Base-by-base conservation (phyloP, 1,284 basidiomycete species). In the Hymenochaete sp. region DNA sequence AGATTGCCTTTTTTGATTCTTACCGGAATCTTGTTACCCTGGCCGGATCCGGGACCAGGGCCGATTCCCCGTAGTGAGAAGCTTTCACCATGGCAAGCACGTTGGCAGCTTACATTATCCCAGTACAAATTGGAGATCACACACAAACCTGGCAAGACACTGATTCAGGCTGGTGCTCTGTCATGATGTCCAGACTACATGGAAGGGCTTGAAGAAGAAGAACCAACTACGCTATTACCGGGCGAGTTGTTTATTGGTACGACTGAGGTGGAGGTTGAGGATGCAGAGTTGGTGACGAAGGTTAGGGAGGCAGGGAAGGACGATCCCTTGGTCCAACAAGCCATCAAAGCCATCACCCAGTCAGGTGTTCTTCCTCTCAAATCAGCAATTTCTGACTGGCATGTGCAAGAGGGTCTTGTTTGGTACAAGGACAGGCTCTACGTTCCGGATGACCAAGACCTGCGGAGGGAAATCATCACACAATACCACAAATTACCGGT, bases 61-160 rank as follows among this genome's bases (percentile, higher is more conserved):
- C n/a, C n/a, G n/a, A n/a, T n/a, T n/a, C n/a, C n/a, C n/a, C n/a
- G n/a, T n/a, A n/a, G n/a, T n/a, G n/a, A 59, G 16, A 58, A 57
- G 4, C 53, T 69, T n/a, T n/a, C n/a, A n/a, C n/a, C n/a, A n/a
- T n/a, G n/a, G n/a, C 69, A 75, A 53, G 66, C 64, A 0, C 48
- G 65, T 2, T 77, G 70, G 72, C 53, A 55, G 0, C 44, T 62
- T 0, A 43, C 57, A 16, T 53, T 76, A 0, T 39, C 60, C 0
- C 33, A 61, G 4, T 72, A 60, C 50, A 47, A 68, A 33, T 68
- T 67, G 49, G 44, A 40, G 0, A 56, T 76, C 1, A 37, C 55
- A 0, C 68, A 73, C 46, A 53, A 57, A 4, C 65, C 69, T 0
- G 69, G 72, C 0, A 53, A 52, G 8, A 25, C 49, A 4, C 64